phyloP scores from a whole-genome alignment of 768 basidiomycete genomes.

The Tylopilus balloui region DNA sequence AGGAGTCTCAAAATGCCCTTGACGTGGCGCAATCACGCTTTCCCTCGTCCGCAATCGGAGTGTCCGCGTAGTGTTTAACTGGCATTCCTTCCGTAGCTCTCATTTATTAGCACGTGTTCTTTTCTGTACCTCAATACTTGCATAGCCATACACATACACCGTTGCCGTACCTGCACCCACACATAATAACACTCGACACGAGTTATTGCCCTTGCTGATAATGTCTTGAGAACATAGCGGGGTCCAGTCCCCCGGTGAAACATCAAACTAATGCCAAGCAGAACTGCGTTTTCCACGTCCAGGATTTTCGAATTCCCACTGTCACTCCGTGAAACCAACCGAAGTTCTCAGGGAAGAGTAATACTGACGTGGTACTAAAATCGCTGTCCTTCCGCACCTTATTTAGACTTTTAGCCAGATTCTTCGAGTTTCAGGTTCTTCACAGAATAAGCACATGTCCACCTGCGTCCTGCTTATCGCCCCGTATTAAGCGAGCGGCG shows the following conservation, averaged over 20 bases:
- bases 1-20: slow-evolving; percentile 22
- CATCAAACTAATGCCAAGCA: slow-evolving; percentile 1
- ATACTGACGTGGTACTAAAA: slow-evolving; percentile 12
- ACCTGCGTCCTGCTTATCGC: slow-evolving; percentile 16
- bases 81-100: slow-evolving; percentile 1
- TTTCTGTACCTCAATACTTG: slow-evolving; percentile 24
- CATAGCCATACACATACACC: slow-evolving; percentile 17
- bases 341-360: slow-evolving; percentile 13
- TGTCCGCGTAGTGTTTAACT: slow-evolving; percentile 16
- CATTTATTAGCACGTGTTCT: slow-evolving; percentile 18
- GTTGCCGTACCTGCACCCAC: slow-evolving; percentile 17
- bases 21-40: slow-evolving; percentile 20
- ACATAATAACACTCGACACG: slow-evolving; percentile 16
- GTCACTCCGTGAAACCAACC: slow-evolving; percentile 1
- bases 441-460: slow-evolving; percentile 6
- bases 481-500: slow-evolving; percentile 6
- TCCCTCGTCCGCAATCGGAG: slow-evolving; percentile 18
- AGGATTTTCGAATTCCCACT: slow-evolving; percentile 5
- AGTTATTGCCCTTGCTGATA: background rate
- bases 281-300: slow-evolving; percentile 8
- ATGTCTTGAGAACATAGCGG: slow-evolving; percentile 5
- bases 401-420: slow-evolving; percentile 28
- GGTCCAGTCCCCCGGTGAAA: slow-evolving; percentile 10
- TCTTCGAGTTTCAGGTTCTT: slow-evolving; percentile 13
- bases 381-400: slow-evolving; percentile 2